phyloP scores from a whole-genome alignment of 805 yeast genomes.

The Spathaspora girioi region DNA sequence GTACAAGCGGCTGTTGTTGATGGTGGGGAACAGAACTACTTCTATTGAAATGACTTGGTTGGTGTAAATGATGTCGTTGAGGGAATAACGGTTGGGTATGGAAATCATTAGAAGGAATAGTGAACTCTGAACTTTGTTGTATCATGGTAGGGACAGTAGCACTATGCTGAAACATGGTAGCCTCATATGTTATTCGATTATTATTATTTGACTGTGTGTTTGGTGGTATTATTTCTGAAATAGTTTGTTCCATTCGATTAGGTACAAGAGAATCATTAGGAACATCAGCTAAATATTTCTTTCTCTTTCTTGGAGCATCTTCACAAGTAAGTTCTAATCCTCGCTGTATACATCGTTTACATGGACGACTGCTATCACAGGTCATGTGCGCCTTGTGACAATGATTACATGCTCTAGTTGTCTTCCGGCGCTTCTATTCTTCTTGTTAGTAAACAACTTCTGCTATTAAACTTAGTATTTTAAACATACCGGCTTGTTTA shows the following conservation, averaged over 20 bases:
- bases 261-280: conserved; percentile 26
- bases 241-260: neutral
- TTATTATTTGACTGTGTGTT: neutral
- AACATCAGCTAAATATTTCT: conserved; percentile 73
- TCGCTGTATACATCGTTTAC: conserved; percentile 70
- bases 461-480: neutral
- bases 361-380: conserved; percentile 82
- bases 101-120: conserved; percentile 3
- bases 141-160: conserved; percentile 5
- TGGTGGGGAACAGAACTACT: neutral
- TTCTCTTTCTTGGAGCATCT: conserved; percentile 86
- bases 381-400: conserved; percentile 91
- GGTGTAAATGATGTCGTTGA: conserved; percentile 2
- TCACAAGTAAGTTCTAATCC: conserved; percentile 69
- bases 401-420: conserved; percentile 83
- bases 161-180: conserved; percentile 14
- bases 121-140: neutral
- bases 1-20: conserved; percentile 6
- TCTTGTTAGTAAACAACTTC: neutral
- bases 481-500: conserved; percentile 1
- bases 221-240: neutral
- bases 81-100: neutral
- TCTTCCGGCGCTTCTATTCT: conserved; percentile 53
- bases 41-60: neutral
- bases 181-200: conserved; percentile 6